Base-by-base conservation (phyloP, 1,284 basidiomycete genomes). In the Filobasidium uniguttulatum region DNA sequence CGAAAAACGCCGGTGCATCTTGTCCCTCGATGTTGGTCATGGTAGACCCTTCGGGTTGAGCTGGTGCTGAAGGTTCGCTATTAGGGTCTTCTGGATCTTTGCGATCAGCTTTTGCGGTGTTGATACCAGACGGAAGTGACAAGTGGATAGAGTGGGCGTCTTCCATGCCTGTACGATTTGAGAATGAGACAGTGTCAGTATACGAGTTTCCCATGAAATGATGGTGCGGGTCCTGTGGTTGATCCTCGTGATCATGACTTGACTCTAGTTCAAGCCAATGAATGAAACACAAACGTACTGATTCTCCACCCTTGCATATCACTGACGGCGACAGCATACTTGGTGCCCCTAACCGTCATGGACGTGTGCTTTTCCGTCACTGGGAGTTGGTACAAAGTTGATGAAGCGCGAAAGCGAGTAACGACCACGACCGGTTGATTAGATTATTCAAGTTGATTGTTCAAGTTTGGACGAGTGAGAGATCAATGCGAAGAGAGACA, bases 261-360 rank as follows among this genome's bases (percentile, higher is more conserved):
- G 20, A 30, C 15, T 26, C 31, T 5, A 15, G 26, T 15, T 6
- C 3, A 20, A n/a, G n/a, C 1, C 7, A 25, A 36, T 35, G 22
- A 38, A 19, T 20, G 31, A 31, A 28, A 44, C 23, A 20, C 15
- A 45, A 5, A 76, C 90, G 71, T 62, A 96, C 93, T 83, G 71
- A 97, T 85, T 71, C 94, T 78, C 94, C 94, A 99, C 60, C 94
- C 94, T 71, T 99, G 94, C 94, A 98, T 98, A 73, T 97, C 91
- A 37, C 85, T 83, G 44, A 96, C 76, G 9, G 79, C 85, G 68
- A 83, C 97, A 55, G 79, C 70, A 67, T 82, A 84, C 55, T 81
- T 79, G 57, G 77, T 79, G 77, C 57, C 62, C 36, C 93, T 82
- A 60, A 76, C 76, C 51, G 88, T 90, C 30, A 75, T 71, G 57